Evolutionary conservation across 176 grass and related monocot genomes (phyloP), one percentile per base, ranked within the genome.

Genomic region (Chrysopogon serrulatus): DNA sequence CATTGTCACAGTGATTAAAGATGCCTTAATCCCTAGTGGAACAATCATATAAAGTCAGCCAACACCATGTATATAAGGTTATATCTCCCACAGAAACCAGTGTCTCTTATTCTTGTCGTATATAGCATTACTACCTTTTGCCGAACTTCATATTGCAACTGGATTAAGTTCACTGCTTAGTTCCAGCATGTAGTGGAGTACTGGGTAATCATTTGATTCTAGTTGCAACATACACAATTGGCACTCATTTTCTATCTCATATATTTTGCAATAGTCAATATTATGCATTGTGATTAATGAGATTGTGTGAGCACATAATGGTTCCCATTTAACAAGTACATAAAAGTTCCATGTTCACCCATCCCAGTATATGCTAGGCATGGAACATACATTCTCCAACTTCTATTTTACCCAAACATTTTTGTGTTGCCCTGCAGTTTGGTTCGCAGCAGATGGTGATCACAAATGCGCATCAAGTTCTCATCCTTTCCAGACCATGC

Each of bases 1-100:
- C 19, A 98, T 95, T 28, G 96, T 95, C 42, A 95, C 96, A 0
- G 80, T 98, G 60, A 96, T 98, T 19, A 96, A 98, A 78, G 96
- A 98, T 78, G 93, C 93, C 1, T 56, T 98, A 13, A 89, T 98
- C 23, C 96, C 93, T 21, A 96, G 85, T 33, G 93, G 93, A 61
- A 93, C 93, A 56, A 68, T 93, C 79, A 94, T 98, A 85, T 98
- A 79, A 73, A 79, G 37, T 45, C 57, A 66, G 33, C 6, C 36
- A 16, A 79, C 45, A 78, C 23, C 42, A 24, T 86, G 76, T 84
- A 84, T 43, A 86, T 77, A 87, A 92, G 82, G 82, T 78, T 49
- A 35, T 39, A 16, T 39, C 49, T 78, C 74, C 1, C 30, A 14
- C 15, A 28, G 15, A 77, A 64, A 65, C 54, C 12, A 56, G 28